Base-by-base conservation (phyloP, 2,329 filamentous ascomycete genomes). In the Berkeleyomyces rouxiae region DNA sequence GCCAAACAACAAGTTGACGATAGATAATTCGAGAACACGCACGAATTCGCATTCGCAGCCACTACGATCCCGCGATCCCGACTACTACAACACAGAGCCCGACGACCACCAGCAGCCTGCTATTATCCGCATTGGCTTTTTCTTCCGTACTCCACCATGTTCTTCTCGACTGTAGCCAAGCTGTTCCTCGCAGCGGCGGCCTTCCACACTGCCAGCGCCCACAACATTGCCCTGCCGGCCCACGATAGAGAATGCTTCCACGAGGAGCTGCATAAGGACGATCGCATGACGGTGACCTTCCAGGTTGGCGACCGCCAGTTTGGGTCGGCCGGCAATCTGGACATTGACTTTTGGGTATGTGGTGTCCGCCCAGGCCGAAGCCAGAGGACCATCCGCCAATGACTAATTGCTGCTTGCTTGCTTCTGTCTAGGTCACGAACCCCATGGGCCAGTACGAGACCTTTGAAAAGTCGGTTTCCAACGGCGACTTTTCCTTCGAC, bases 271-370 rank as follows among this genome's bases (percentile, higher is more conserved):
- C 92, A 95, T 78, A 83, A 82, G 73, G 93, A 96, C 74, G 93
- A 99, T 78, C 88, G 87, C 75, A 99, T 99, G 93, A 96, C 90
- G 7, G 91, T 99, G 65, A 95, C 91, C 39, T 99, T 95, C 80
- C 93, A 97, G 78, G 92, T 97, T 64, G 93, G 93, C 72, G 93
- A 99, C 73, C 81, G 92, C 68, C 93, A 99, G 73, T 96, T 96
- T 75, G 92, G 92, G 60, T 88, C 88, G 61, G 91, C 90, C 64
- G 92, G 92, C 42, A 97, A 96, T 72, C 78, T 99, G 65, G 91
- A 97, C 69, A 87, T 99, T 71, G 93, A 99, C 74, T 99, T 99
- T 74, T 97, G 90, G 90, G 93, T 97, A 84, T 68, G 65, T 55
- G 9, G 23, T 59, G 11, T 43, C 23, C 37, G 2, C 39, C 31